Conservation (phyloP, 768 basidiomycete species). For the Phanerochaete carnosa region DNA sequence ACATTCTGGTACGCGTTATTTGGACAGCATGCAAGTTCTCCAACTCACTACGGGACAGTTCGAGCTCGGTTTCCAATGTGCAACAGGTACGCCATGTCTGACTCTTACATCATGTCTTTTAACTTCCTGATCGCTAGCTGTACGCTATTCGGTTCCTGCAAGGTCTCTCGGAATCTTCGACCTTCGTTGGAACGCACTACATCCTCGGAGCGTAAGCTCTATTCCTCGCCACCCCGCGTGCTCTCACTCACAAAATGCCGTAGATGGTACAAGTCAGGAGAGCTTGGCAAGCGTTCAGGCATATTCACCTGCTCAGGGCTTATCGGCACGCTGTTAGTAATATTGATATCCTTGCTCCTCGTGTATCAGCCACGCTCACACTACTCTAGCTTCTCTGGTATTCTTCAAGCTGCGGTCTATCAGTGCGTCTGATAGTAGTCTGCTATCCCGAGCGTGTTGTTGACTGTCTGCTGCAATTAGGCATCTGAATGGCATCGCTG, state of each 20-base stretch:
- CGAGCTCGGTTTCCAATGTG: conserved; percentile 52
- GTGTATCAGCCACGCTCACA: neutral
- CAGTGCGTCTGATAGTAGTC: conserved; percentile 30
- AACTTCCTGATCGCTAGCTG: conserved; percentile 34
- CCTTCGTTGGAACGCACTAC: conserved; percentile 74
- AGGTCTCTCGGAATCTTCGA: conserved; percentile 70
- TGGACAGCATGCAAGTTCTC: too few species aligned
- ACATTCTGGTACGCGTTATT: conserved; percentile 50
- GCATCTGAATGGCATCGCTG: conserved; percentile 46
- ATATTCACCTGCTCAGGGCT: conserved; percentile 68
- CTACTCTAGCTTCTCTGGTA: conserved; percentile 52
- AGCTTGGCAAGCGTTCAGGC: conserved; percentile 68
- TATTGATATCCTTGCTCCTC: neutral
- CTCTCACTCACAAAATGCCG: neutral
- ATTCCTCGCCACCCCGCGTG: neutral
- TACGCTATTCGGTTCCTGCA: conserved; percentile 73
- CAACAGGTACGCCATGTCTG: conserved; percentile 41
- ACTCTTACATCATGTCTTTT: neutral
- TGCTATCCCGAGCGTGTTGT: neutral
- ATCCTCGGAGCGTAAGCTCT: conserved; percentile 63
- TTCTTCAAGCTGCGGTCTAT: conserved; percentile 64
- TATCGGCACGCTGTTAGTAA: conserved; percentile 53
- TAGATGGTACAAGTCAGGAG: conserved; percentile 70
- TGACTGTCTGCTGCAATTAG: conserved; percentile 25
- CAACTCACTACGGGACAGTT: conserved; percentile 33